A percentile compares a stretch with the other conserved stretches of the same genome.
phyloP scores from a whole-genome alignment of 305 asterid genomes.

The Vinca major region DNA sequence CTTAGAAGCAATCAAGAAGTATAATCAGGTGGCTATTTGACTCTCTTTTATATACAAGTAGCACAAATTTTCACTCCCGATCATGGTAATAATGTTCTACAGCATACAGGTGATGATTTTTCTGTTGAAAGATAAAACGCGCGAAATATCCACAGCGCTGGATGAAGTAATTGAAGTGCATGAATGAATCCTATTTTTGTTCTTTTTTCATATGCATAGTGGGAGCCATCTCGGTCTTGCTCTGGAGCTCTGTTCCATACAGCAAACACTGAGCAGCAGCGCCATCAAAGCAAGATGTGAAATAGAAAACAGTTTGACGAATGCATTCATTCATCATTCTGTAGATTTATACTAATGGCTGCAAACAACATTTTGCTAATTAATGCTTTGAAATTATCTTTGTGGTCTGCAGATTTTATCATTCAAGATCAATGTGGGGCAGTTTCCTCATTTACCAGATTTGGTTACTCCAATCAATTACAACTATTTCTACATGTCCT shows the following conservation, averaged over 20 bases:
- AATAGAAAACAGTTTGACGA: conserved; percentile 88
- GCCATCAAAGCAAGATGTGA: conserved; percentile 71
- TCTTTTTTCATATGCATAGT: conserved; percentile 30
- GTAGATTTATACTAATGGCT: background rate
- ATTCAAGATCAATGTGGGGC: conserved; percentile 93
- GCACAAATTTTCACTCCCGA: conserved; percentile 4
- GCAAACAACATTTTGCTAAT: background rate
- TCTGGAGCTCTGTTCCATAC: conserved; percentile 69
- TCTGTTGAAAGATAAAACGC: conserved; percentile 85
- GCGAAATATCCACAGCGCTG: conserved; percentile 39
- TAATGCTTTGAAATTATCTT: conserved; percentile 2
- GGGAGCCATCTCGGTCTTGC: conserved; percentile 96
- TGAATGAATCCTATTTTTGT: background rate
- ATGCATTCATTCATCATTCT: conserved; percentile 37
- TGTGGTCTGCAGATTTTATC: conserved; percentile 69
- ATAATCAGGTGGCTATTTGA: conserved; percentile 62
- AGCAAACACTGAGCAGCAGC: conserved; percentile 58
- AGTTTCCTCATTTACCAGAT: conserved; percentile 92
- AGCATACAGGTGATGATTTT: conserved; percentile 76
- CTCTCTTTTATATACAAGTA: conserved; percentile 9
- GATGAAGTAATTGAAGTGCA: too few relatives aligned
- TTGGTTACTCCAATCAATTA: conserved; percentile 85
- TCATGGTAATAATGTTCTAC: conserved; percentile 15
- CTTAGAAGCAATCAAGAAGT: conserved; percentile 79
- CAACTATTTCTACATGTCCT: conserved; percentile 86